phyloP scores from a whole-genome alignment of 371 early-diverging fungal genomes.

The Syncephalastrum racemosum region DNA sequence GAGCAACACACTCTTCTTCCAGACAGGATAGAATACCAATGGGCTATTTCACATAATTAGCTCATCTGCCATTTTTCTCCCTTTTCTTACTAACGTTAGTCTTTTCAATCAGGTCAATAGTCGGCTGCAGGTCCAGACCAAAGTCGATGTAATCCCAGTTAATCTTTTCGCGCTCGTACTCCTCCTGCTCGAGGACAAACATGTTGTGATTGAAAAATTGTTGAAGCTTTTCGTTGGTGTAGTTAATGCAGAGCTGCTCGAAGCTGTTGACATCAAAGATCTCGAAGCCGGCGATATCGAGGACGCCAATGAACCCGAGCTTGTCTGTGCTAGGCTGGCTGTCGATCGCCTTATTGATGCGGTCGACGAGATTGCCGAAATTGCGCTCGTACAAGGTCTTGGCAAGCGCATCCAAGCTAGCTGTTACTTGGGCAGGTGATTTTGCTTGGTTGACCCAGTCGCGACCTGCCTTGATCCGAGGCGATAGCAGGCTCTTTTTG shows the following conservation, averaged over 20 bases:
- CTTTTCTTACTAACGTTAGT: constrained; percentile 61
- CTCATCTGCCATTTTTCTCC: background rate
- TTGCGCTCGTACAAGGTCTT: constrained; percentile 97
- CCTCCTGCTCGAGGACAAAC: constrained; percentile 99
- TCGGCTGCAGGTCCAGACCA: constrained; percentile 98
- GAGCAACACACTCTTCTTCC: constrained; percentile 99
- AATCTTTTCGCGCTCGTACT: constrained; percentile 96
- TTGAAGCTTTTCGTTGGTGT: constrained; percentile 99
- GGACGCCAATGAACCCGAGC: constrained; percentile 91
- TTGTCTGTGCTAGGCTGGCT: constrained; percentile 54
- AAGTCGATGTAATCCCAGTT: constrained; percentile 99
- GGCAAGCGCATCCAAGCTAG: constrained; percentile 93
- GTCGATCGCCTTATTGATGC: constrained; percentile 90
- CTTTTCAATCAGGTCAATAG: constrained; percentile 98
- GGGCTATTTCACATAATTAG: constrained; percentile 58
- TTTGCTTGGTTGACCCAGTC: constrained; percentile 96
- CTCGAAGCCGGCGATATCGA: constrained; percentile 99
- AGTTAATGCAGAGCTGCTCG: constrained; percentile 99
- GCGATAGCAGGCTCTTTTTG: constrained; percentile 84
- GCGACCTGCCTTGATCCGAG: constrained; percentile 93
- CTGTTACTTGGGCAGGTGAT: constrained; percentile 84
- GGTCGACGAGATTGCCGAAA: constrained; percentile 89
- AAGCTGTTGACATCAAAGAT: constrained; percentile 98
- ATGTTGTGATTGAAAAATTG: constrained; percentile 99
- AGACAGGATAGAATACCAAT: constrained; percentile 97